Evolutionary conservation across 2,329 filamentous ascomycete genomes (phyloP).

Genomic region (Chrysoporthe deuterocubensis): DNA sequence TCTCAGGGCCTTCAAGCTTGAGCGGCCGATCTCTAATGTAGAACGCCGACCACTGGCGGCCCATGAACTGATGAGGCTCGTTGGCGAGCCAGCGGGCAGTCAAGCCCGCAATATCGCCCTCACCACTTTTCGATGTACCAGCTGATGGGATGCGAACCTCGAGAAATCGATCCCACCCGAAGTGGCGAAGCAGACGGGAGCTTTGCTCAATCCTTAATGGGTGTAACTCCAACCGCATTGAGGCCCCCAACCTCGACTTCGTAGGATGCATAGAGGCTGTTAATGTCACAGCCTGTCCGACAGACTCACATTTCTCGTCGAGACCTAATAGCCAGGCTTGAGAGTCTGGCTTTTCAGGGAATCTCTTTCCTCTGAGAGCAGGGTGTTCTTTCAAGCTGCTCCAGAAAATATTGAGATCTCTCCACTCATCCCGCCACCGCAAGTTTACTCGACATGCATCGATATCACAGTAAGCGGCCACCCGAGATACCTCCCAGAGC

Average conservation of each 20-base stretch:
- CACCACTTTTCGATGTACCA: conserved; percentile 37
- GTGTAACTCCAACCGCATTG: conserved; percentile 52
- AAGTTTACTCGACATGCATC: conserved; percentile 43
- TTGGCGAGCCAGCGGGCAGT: conserved; percentile 48
- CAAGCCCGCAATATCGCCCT: conserved; percentile 37
- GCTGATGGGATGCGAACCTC: conserved; percentile 56
- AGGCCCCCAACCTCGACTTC: conserved; percentile 38
- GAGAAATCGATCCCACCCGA: conserved; percentile 63
- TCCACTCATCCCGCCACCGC: conserved; percentile 45
- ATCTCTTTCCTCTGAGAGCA: conserved; percentile 47
- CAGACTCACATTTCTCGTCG: conserved; percentile 14
- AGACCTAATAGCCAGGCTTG: conserved; percentile 53
- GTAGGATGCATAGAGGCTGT: conserved; percentile 22
- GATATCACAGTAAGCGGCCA: conserved; percentile 51
- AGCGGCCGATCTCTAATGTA: conserved; percentile 44
- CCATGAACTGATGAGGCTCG: conserved; percentile 47
- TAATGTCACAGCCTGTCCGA: conserved; percentile 20
- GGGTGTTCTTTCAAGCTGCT: conserved; percentile 9
- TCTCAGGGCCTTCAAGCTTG: conserved; percentile 44
- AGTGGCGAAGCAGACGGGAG: conserved; percentile 59
- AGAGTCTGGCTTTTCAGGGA: conserved; percentile 52
- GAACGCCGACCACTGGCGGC: conserved; percentile 53
- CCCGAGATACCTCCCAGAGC: conserved; percentile 57
- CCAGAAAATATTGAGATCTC: conserved; percentile 48
- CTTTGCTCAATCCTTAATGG: conserved; percentile 53